Conservation (phyloP, 306 rosid genomes). For the Fragaria nilgerrensis region DNA sequence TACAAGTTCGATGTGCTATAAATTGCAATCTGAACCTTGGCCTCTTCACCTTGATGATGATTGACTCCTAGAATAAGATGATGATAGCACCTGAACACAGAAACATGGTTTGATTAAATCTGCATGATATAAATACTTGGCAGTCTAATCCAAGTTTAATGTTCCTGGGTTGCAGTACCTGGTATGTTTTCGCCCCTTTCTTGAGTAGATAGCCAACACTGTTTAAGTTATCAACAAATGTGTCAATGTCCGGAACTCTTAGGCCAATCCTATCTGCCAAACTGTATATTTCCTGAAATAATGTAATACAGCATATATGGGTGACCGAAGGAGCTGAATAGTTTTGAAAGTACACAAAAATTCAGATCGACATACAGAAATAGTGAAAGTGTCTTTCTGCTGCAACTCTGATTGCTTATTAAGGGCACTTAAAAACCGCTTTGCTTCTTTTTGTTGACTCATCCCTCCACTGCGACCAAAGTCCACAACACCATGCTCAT, state of each 20-base stretch:
- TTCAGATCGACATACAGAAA: constrained; percentile 47
- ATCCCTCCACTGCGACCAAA: constrained; percentile 98
- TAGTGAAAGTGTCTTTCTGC: constrained; percentile 79
- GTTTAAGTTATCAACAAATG: constrained; percentile 78
- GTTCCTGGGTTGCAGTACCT: constrained; percentile 41
- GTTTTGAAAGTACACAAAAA: constrained; percentile 10
- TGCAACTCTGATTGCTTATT: constrained; percentile 85
- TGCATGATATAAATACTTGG: background rate
- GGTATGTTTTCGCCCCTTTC: constrained; percentile 87
- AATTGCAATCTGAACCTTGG: constrained; percentile 18
- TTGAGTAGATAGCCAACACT: constrained; percentile 78
- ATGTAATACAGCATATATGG: background rate
- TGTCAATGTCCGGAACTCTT: constrained; percentile 82
- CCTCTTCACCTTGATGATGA: constrained; percentile 51
- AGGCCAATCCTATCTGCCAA: constrained; percentile 81
- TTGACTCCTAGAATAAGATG: constrained; percentile 60
- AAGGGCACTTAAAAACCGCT: constrained; percentile 85
- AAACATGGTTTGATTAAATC: background rate
- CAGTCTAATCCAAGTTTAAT: too few relatives aligned
- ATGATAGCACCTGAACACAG: constrained; percentile 64
- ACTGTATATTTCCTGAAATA: constrained; percentile 83
- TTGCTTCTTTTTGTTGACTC: constrained; percentile 98
- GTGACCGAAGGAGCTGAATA: constrained; percentile 14
- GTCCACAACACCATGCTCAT: constrained; percentile 87
- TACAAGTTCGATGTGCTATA: background rate